Evolutionary conservation across 2,329 filamentous ascomycete genomes (phyloP).

Genomic region (Fusarium lateritium): DNA sequence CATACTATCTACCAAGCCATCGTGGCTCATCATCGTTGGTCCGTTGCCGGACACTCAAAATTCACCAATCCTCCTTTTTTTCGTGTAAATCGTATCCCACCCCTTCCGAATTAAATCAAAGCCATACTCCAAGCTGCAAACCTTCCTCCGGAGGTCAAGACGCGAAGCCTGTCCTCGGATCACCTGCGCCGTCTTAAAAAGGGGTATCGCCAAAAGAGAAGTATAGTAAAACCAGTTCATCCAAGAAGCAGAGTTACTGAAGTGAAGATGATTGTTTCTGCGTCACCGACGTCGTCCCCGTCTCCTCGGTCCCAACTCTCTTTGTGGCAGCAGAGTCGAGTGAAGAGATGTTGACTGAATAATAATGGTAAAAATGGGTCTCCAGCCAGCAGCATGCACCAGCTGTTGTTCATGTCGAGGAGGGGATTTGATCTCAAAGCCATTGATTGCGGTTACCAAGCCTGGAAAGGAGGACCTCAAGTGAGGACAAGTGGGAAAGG

Average conservation of each 20-base stretch:
- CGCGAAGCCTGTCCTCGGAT: conserved; percentile 23
- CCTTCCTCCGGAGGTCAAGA: conserved; percentile 39
- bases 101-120: conserved; percentile 50
- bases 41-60: conserved; percentile 36
- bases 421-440: conserved; percentile 47
- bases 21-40: conserved; percentile 44
- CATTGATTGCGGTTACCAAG: conserved; percentile 35
- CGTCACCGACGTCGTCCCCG: conserved; percentile 46
- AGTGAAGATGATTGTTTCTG: conserved; percentile 45
- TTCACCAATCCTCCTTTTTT: conserved; percentile 49
- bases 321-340: conserved; percentile 45
- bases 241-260: conserved; percentile 46
- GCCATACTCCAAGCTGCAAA: conserved; percentile 52
- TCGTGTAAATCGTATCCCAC: conserved; percentile 46
- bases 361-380: conserved; percentile 37
- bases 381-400: conserved; percentile 46
- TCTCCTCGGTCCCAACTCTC: conserved; percentile 43
- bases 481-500: conserved; percentile 3
- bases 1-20: conserved; percentile 42
- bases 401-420: conserved; percentile 18
- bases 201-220: conserved; percentile 56
- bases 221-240: conserved; percentile 49
- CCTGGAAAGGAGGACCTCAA: conserved; percentile 22
- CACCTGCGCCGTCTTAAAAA: conserved; percentile 48
- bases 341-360: conserved; percentile 47